Percentiles rank a stretch among this genome's conserved stretches.
These are phyloP conservation scores for Atkinsonella texensis DNA, from an alignment of 2,329 filamentous ascomycete species.

Conservation along the genomic window DNA sequence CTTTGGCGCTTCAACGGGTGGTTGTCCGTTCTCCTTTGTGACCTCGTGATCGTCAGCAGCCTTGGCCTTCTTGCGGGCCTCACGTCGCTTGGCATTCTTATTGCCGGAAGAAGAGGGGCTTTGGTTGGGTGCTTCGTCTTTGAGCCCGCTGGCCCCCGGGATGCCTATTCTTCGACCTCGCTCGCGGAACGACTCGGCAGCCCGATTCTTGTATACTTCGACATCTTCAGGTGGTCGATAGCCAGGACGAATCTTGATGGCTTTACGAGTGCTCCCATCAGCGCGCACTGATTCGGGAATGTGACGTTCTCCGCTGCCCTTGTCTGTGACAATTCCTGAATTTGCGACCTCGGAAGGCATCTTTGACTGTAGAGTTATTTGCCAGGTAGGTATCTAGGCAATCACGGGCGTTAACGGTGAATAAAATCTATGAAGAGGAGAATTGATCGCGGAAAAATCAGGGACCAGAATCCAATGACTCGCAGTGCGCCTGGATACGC, in stretches of 20 bases:
- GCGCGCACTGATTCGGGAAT: slow-evolving; percentile 80
- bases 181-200: slow-evolving; percentile 73
- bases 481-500: neutral
- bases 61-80: slow-evolving; percentile 44
- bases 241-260: slow-evolving; percentile 87
- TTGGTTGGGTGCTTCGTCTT: slow-evolving; percentile 36
- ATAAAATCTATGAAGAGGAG: neutral
- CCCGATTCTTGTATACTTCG: slow-evolving; percentile 89
- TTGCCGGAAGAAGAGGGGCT: slow-evolving; percentile 45
- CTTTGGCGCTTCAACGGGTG: slow-evolving; percentile 12
- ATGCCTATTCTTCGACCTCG: slow-evolving; percentile 51
- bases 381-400: too few relatives aligned
- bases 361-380: slow-evolving; percentile 5
- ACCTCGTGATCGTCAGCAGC: slow-evolving; percentile 47
- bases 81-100: slow-evolving; percentile 74
- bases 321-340: slow-evolving; percentile 67
- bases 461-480: neutral
- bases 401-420: too few relatives aligned
- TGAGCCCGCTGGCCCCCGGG: slow-evolving; percentile 56
- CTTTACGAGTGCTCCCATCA: slow-evolving; percentile 84
- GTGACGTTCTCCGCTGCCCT: slow-evolving; percentile 64
- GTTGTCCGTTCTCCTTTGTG: slow-evolving; percentile 35
- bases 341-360: slow-evolving; percentile 43
- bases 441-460: neutral
- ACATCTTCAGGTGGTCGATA: slow-evolving; percentile 93